A percentile compares a stretch with the other conserved stretches of the same genome.
phyloP scores from a whole-genome alignment of 2,329 filamentous ascomycete genomes.

The Talaromyces sp. region DNA sequence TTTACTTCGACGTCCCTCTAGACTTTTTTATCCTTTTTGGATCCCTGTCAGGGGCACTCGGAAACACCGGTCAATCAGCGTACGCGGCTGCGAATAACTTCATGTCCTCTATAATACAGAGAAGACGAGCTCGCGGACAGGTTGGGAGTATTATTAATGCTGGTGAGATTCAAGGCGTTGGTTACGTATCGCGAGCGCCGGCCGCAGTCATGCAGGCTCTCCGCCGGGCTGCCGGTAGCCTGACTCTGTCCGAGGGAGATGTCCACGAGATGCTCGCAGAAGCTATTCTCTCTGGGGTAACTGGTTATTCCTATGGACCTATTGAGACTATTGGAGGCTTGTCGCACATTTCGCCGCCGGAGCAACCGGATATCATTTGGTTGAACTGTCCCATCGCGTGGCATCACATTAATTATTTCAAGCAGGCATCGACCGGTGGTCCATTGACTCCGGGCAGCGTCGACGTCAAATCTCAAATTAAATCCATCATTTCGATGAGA shows the following conservation, averaged over 20 bases:
- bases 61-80: slow-evolving; percentile 36
- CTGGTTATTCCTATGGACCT: slow-evolving; percentile 12
- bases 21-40: slow-evolving; percentile 37
- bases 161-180: slow-evolving; percentile 23
- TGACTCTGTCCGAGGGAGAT: slow-evolving; percentile 40
- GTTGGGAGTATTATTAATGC: slow-evolving; percentile 20
- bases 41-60: slow-evolving; percentile 19
- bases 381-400: not conserved
- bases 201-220: not conserved
- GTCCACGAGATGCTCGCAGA: slow-evolving; percentile 51
- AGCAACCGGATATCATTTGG: not conserved
- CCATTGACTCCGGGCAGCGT: not conserved
- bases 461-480: not conserved
- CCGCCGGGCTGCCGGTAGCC: too few species aligned
- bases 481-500: not conserved
- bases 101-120: slow-evolving; percentile 12
- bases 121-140: slow-evolving; percentile 7
- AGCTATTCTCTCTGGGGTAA: slow-evolving; percentile 42
- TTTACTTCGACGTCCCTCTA: slow-evolving; percentile 18
- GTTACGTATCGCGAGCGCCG: slow-evolving; percentile 15
- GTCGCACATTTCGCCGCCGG: not conserved
- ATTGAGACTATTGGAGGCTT: slow-evolving; percentile 19
- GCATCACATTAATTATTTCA: not conserved
- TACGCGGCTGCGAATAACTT: slow-evolving; percentile 19
- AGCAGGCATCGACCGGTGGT: not conserved